Conservation (phyloP, 306 rosid genomes). For the Rosa chinensis region DNA sequence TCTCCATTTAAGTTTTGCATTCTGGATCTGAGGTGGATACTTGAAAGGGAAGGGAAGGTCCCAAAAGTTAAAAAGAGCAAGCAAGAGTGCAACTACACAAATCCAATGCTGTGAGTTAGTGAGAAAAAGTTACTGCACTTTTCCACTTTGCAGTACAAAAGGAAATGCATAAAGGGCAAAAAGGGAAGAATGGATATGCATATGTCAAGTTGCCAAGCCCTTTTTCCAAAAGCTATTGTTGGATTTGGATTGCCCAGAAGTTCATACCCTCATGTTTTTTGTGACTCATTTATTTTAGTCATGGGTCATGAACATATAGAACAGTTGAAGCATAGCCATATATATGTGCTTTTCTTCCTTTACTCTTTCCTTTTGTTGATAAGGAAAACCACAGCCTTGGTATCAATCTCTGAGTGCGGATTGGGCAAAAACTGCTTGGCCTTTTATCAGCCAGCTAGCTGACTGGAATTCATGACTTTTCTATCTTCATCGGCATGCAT, state of each 20-base stretch:
- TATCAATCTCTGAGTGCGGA: neutral
- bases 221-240: neutral
- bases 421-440: neutral
- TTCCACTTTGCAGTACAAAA: conserved; percentile 18
- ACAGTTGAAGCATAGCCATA: neutral
- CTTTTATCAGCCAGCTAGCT: neutral
- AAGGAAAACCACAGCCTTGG: conserved; percentile 5
- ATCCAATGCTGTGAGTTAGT: no score
- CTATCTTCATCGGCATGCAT: neutral
- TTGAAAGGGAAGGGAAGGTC: neutral
- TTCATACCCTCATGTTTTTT: neutral
- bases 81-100: neutral
- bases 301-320: neutral
- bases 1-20: neutral
- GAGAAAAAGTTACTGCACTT: conserved; percentile 8
- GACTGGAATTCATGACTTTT: neutral
- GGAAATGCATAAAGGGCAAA: neutral
- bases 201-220: conserved; percentile 4
- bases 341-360: neutral
- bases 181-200: neutral
- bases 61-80: neutral
- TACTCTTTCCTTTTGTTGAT: neutral
- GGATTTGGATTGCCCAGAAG: conserved; percentile 3
- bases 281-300: neutral
- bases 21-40: neutral